Conservation (phyloP, 768 basidiomycete species). For the Lentinula boryana region DNA sequence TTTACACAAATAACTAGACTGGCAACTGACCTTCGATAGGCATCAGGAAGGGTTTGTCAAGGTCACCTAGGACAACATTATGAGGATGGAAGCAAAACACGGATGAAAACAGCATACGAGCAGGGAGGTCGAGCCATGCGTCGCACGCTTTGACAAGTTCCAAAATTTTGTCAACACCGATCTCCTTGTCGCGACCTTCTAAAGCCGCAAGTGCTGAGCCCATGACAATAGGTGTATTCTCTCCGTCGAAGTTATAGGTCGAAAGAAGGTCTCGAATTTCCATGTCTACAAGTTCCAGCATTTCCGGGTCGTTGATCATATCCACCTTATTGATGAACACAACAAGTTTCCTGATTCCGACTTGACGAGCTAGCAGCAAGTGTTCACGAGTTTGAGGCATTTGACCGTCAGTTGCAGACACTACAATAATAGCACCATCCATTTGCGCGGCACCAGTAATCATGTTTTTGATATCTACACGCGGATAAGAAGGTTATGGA, state of each 20-base stretch:
- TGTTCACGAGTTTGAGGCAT: slow-evolving; percentile 99
- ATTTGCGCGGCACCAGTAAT: slow-evolving; percentile 98
- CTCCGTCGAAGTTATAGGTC: slow-evolving; percentile 94
- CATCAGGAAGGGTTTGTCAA: slow-evolving; percentile 97
- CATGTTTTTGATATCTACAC: slow-evolving; percentile 92
- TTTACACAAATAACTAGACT: neutral
- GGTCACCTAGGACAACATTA: slow-evolving; percentile 57
- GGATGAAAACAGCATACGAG: slow-evolving; percentile 47
- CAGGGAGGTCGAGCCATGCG: slow-evolving; percentile 89
- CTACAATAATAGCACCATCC: slow-evolving; percentile 94
- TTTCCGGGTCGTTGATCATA: slow-evolving; percentile 92
- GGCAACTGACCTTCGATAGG: slow-evolving; percentile 68
- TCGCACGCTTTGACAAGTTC: slow-evolving; percentile 87
- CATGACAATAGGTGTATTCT: slow-evolving; percentile 96
- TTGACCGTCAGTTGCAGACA: slow-evolving; percentile 97
- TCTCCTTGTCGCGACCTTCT: slow-evolving; percentile 75
- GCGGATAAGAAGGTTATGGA: slow-evolving; percentile 4
- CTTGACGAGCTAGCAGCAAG: slow-evolving; percentile 93
- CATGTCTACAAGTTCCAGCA: slow-evolving; percentile 99
- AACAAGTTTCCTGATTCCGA: slow-evolving; percentile 94
- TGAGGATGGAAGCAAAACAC: neutral
- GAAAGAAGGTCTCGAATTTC: slow-evolving; percentile 96
- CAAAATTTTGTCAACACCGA: slow-evolving; percentile 74
- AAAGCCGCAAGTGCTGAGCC: slow-evolving; percentile 95
- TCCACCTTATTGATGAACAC: slow-evolving; percentile 99